A percentile compares a stretch with the other conserved stretches of the same genome.
These are phyloP conservation scores for Trifolium repens DNA, from an alignment of 306 rosid species.

Conservation along the genomic window DNA sequence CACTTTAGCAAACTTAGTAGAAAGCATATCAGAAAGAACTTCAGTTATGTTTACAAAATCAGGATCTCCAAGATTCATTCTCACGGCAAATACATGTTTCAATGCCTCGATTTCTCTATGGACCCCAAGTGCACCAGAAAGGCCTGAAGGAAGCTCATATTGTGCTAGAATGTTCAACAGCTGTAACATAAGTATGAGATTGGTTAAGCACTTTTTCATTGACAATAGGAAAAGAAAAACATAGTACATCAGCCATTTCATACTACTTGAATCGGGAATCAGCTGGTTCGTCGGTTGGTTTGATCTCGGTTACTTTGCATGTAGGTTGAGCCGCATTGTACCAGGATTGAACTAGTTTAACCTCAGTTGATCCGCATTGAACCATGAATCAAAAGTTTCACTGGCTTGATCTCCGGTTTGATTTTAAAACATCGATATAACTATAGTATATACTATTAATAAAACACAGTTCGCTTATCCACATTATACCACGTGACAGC, in stretches of 20 bases:
- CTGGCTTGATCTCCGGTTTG: too few relatives aligned
- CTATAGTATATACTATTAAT: too few relatives aligned
- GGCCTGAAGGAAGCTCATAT: constrained; percentile 63
- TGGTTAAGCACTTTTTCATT: not conserved
- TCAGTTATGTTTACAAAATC: constrained; percentile 64
- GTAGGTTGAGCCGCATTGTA: not conserved
- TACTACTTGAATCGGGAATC: not conserved
- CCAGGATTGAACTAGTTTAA: too few relatives aligned
- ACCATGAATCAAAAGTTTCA: too few relatives aligned
- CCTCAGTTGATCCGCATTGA: too few relatives aligned
- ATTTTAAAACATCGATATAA: too few relatives aligned
- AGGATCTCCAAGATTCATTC: constrained; percentile 92
- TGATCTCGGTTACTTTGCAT: not conserved
- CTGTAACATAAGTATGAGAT: constrained; percentile 51
- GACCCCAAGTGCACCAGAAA: constrained; percentile 68
- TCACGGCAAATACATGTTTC: constrained; percentile 74
- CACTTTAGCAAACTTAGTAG: constrained; percentile 64
- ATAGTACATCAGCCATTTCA: not conserved
- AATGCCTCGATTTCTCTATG: constrained; percentile 82
- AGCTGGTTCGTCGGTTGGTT: not conserved
- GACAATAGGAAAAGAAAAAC: not conserved
- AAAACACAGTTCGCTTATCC: not conserved
- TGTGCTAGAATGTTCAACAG: constrained; percentile 75
- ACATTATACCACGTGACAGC: too few relatives aligned
- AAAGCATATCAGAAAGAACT: constrained; percentile 79